These are phyloP conservation scores for Globisporangium uncinulatum DNA, from an alignment of 352 stramenopile species.

Conservation along the genomic window DNA sequence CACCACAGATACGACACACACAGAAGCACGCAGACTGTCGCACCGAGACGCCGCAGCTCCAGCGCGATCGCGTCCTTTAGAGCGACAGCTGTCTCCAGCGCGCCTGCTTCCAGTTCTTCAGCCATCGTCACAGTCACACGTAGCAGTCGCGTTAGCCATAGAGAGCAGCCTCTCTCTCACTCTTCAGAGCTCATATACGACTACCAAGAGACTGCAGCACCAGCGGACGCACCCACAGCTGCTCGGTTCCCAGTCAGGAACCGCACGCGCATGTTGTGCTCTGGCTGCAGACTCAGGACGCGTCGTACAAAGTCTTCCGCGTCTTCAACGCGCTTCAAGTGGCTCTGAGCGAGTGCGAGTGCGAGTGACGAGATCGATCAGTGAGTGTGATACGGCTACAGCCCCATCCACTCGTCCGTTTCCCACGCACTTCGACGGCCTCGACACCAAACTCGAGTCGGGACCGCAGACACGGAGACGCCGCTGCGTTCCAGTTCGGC, in stretches of 20 bases:
- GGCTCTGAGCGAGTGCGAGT: slow-evolving; percentile 23
- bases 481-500: slow-evolving; percentile 94
- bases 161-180: neutral
- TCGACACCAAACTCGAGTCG: slow-evolving; percentile 93
- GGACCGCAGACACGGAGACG: slow-evolving; percentile 94
- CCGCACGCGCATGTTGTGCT: slow-evolving; percentile 69
- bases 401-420: neutral
- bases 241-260: slow-evolving; percentile 70
- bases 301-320: slow-evolving; percentile 60
- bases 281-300: slow-evolving; percentile 29
- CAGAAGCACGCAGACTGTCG: neutral
- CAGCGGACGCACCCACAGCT: slow-evolving; percentile 36
- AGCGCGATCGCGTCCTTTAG: slow-evolving; percentile 26
- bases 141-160: neutral
- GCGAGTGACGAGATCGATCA: neutral
- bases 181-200: neutral
- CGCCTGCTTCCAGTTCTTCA: slow-evolving; percentile 36
- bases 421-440: slow-evolving; percentile 60
- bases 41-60: slow-evolving; percentile 40
- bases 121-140: neutral
- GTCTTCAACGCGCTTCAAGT: slow-evolving; percentile 63
- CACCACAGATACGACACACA: neutral
- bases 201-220: neutral
- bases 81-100: slow-evolving; percentile 20
- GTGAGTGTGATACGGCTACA: neutral